phyloP scores from a whole-genome alignment of 495 filamentous ascomycete genomes.

The Hypoxylon crocopeplum region DNA sequence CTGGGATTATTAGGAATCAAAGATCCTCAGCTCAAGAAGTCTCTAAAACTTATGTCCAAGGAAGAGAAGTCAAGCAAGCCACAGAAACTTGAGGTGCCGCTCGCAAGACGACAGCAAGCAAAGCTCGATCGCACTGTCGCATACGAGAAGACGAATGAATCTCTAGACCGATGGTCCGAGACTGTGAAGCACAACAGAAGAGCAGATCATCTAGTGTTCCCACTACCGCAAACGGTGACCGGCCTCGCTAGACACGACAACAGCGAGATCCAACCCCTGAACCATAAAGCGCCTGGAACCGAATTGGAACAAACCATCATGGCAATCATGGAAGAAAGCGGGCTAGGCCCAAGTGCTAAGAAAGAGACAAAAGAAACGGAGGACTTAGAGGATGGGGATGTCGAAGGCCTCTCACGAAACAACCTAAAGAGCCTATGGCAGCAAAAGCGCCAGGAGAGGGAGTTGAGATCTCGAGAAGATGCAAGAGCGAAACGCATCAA shows the following conservation, averaged over 20 bases:
- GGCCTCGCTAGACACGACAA: constrained; percentile 50
- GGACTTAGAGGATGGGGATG: constrained; percentile 69
- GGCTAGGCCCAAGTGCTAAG: constrained; percentile 61
- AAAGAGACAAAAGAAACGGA: constrained; percentile 64
- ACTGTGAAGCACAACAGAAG: constrained; percentile 93
- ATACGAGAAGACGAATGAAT: constrained; percentile 90
- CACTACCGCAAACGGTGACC: constrained; percentile 73
- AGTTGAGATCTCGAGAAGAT: constrained; percentile 91
- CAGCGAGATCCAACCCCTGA: constrained; percentile 61
- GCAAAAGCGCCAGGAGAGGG: constrained; percentile 79
- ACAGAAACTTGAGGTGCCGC: constrained; percentile 82
- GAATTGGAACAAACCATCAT: constrained; percentile 86
- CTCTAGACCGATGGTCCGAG: constrained; percentile 87
- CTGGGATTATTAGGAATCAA: constrained; percentile 73
- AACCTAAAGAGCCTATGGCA: constrained; percentile 77
- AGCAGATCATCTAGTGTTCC: constrained; percentile 92
- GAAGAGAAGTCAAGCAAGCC: constrained; percentile 58
- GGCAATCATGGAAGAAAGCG: constrained; percentile 86
- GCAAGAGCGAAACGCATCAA: constrained; percentile 88
- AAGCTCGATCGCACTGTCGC: constrained; percentile 83
- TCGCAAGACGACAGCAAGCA: constrained; percentile 90
- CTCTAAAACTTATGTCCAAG: constrained; percentile 71
- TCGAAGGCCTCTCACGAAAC: constrained; percentile 67
- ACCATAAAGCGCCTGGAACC: constrained; percentile 66
- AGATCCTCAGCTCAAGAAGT: constrained; percentile 78